A percentile compares a stretch with the other conserved stretches of the same genome.
Conservation (phyloP, 768 basidiomycete genomes). For the Pholiota molesta region DNA sequence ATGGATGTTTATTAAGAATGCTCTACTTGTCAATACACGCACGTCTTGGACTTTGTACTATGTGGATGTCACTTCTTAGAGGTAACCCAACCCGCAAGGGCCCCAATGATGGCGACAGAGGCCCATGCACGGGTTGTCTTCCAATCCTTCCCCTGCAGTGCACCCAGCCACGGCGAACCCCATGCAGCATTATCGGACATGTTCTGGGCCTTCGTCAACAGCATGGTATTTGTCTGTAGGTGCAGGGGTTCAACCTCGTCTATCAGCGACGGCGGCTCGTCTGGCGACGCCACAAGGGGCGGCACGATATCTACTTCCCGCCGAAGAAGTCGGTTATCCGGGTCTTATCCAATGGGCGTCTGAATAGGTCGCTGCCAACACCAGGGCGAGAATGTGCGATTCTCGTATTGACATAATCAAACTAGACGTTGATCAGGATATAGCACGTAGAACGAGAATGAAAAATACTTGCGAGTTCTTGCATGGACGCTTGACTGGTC, state of each 20-base stretch:
- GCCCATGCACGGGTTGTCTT: constrained; percentile 32
- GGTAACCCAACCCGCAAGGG: constrained; percentile 33
- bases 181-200: neutral
- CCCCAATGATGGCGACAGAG: constrained; percentile 28
- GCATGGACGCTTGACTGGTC: constrained; percentile 78
- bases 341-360: constrained; percentile 59
- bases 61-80: constrained; percentile 5
- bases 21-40: neutral
- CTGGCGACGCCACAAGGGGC: constrained; percentile 11
- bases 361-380: constrained; percentile 85
- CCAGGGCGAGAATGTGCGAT: constrained; percentile 87
- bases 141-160: constrained; percentile 10
- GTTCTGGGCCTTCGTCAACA: constrained; percentile 9
- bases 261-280: neutral
- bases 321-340: constrained; percentile 88
- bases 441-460: neutral
- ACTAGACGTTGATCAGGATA: constrained; percentile 48
- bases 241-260: constrained; percentile 6
- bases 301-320: constrained; percentile 71
- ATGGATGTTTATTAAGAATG: neutral
- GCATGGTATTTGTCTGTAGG: neutral
- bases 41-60: neutral
- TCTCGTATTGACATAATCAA: constrained; percentile 73
- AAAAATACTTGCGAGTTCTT: constrained; percentile 70
- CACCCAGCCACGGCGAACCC: neutral